These are phyloP conservation scores for Pseudocohnilembus persalinus DNA, from an alignment of 169 alveolate genomes.

Conservation along the genomic window DNA sequence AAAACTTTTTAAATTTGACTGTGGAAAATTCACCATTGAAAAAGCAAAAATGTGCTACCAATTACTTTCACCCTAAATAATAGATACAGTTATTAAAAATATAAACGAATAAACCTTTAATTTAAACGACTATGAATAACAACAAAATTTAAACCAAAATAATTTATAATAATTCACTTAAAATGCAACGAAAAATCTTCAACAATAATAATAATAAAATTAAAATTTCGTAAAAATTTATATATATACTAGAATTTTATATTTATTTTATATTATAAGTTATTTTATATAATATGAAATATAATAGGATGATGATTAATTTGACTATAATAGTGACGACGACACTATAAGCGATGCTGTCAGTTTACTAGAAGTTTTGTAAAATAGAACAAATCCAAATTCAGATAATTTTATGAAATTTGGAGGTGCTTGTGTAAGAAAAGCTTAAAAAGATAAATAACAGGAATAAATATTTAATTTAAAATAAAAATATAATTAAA, in stretches of 20 bases:
- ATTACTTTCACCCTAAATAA: neutral
- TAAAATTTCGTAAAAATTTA: too few relatives aligned
- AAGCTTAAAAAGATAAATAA: neutral
- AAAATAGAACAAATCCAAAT: neutral
- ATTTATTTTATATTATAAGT: too few relatives aligned
- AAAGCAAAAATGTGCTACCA: constrained; percentile 1
- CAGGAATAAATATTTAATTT: too few relatives aligned
- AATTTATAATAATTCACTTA: too few relatives aligned
- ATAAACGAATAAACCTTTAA: too few relatives aligned
- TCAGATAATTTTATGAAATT: neutral
- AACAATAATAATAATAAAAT: too few relatives aligned
- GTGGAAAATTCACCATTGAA: constrained; percentile 20
- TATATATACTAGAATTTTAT: too few relatives aligned
- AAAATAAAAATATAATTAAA: too few relatives aligned
- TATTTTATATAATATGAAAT: too few relatives aligned
- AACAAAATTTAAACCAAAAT: too few relatives aligned
- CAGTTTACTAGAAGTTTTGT: neutral
- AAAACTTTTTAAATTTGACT: constrained; percentile 3
- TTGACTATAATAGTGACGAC: neutral
- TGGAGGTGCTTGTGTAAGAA: neutral
- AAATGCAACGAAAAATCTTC: too few relatives aligned
- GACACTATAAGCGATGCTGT: neutral
- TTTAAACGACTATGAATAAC: too few relatives aligned
- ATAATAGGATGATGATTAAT: neutral
- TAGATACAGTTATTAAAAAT: neutral